phyloP scores from a whole-genome alignment of 2,329 filamentous ascomycete species.

The Cladosporium sp. region DNA sequence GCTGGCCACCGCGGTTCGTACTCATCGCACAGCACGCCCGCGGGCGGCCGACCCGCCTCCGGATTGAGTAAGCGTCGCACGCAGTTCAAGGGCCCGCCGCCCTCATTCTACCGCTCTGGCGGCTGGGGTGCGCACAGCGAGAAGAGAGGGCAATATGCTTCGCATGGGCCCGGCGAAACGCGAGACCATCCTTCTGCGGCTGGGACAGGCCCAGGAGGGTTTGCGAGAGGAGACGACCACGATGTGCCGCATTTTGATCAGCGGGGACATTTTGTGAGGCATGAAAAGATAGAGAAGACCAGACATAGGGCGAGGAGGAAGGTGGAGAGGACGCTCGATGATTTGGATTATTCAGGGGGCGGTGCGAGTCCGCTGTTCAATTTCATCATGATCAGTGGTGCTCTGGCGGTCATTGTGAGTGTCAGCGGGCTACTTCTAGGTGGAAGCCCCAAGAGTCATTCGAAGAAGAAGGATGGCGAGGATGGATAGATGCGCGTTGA shows the following conservation, averaged over 20 bases:
- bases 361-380: conserved; percentile 25
- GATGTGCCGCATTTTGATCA: conserved; percentile 75
- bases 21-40: conserved; percentile 36
- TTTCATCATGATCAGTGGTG: conserved; percentile 28
- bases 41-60: conserved; percentile 69
- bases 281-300: conserved; percentile 47
- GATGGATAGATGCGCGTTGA: not conserved
- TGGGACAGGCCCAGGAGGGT: conserved; percentile 43
- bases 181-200: conserved; percentile 20
- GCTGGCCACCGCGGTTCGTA: conserved; percentile 50
- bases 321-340: conserved; percentile 16
- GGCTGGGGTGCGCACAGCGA: conserved; percentile 64
- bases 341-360: conserved; percentile 16
- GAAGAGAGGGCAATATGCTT: conserved; percentile 48
- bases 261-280: conserved; percentile 65
- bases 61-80: conserved; percentile 72
- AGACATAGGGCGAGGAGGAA: conserved; percentile 19
- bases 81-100: conserved; percentile 77
- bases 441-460: not conserved
- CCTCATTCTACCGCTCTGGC: conserved; percentile 77
- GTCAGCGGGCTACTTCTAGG: conserved; percentile 16
- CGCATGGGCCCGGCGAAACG: conserved; percentile 19
- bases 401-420: conserved; percentile 23
- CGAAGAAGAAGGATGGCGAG: conserved; percentile 8
- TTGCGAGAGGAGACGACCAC: conserved; percentile 50